These are phyloP conservation scores for Ceratocystis cubensis DNA, from an alignment of 2,329 filamentous ascomycete genomes.

Conservation along the genomic window DNA sequence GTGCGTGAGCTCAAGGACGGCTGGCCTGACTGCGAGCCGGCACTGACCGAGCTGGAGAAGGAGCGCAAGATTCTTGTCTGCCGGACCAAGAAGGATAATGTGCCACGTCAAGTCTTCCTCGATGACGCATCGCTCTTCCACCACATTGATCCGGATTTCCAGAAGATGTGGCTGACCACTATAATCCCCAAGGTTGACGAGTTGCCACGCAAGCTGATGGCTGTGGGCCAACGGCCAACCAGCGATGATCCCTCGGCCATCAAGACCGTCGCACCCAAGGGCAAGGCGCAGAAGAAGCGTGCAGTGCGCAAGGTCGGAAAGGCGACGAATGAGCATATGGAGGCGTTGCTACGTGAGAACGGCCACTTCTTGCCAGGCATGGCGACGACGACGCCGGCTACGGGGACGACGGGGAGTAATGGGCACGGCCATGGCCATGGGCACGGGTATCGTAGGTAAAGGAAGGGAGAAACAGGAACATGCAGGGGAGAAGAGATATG, in stretches of 20 bases:
- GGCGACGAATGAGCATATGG: conserved; percentile 81
- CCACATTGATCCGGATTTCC: conserved; percentile 69
- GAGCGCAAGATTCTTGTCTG: conserved; percentile 74
- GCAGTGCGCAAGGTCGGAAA: conserved; percentile 56
- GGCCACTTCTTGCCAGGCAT: conserved; percentile 28
- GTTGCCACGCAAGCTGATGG: conserved; percentile 62
- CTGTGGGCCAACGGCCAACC: conserved; percentile 70
- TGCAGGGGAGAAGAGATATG: too few relatives aligned
- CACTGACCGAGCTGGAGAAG: conserved; percentile 64
- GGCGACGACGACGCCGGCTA: not conserved
- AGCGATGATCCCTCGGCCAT: conserved; percentile 58
- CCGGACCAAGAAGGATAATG: conserved; percentile 82
- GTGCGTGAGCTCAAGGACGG: conserved; percentile 93
- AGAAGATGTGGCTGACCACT: conserved; percentile 68
- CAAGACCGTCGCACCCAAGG: conserved; percentile 34
- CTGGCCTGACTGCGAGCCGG: conserved; percentile 73
- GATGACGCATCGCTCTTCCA: conserved; percentile 71
- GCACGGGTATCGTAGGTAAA: not conserved
- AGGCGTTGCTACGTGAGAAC: conserved; percentile 64
- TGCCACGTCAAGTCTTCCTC: conserved; percentile 74
- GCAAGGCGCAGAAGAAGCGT: conserved; percentile 64
- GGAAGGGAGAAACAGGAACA: not conserved
- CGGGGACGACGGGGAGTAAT: conserved; percentile 26
- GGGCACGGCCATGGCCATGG: conserved; percentile 29
- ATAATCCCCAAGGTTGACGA: conserved; percentile 63